phyloP scores from a whole-genome alignment of 2,329 filamentous ascomycete genomes.

The Trichoderma guizhouense region DNA sequence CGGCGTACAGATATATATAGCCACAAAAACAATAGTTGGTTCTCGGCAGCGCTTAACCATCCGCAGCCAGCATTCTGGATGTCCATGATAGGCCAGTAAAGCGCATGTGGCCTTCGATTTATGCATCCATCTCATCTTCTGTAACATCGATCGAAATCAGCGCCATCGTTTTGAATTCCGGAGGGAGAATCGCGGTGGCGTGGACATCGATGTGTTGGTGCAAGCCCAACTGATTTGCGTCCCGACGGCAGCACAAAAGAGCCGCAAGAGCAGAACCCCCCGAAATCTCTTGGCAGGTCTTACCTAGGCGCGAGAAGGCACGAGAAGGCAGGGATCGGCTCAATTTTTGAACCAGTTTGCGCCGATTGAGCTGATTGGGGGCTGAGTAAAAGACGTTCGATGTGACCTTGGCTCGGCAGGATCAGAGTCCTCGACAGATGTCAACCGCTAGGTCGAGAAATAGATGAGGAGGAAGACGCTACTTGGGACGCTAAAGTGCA shows the following conservation, averaged over 20 bases:
- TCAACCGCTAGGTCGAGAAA: neutral
- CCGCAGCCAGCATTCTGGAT: no score
- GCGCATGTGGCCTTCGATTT: neutral
- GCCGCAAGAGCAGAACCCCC: neutral
- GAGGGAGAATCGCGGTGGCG: neutral
- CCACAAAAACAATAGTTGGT: neutral
- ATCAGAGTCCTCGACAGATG: neutral
- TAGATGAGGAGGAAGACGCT: slow-evolving; percentile 8
- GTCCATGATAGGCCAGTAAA: neutral
- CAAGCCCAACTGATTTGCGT: neutral
- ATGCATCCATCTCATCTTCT: neutral
- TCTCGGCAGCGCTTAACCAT: neutral
- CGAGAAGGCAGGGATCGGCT: neutral
- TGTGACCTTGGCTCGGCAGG: neutral
- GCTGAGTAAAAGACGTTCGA: neutral
- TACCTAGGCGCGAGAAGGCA: neutral
- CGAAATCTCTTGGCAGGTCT: neutral
- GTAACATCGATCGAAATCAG: neutral
- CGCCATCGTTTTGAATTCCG: neutral
- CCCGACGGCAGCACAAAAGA: neutral
- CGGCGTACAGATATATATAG: neutral
- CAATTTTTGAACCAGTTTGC: neutral
- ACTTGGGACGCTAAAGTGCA: neutral
- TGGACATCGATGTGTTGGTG: neutral
- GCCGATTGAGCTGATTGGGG: neutral